Conservation (phyloP, 2,329 filamentous ascomycete genomes). For the Berkeleyomyces basicola region DNA sequence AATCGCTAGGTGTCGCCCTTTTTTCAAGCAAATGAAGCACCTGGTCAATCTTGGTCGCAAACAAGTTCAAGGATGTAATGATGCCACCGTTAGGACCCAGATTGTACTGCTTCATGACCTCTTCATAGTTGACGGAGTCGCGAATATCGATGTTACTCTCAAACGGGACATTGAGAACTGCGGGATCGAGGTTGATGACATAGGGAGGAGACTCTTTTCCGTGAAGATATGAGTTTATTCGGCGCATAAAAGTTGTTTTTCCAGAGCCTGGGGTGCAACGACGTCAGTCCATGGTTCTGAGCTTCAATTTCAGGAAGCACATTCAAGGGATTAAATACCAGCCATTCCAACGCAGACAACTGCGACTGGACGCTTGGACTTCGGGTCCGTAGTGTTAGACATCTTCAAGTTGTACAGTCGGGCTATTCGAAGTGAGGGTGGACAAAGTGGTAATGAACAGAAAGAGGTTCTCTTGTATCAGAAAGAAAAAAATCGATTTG, state of each 20-base stretch:
- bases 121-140: slow-evolving; percentile 97
- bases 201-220: slow-evolving; percentile 68
- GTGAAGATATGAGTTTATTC: slow-evolving; percentile 88
- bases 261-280: slow-evolving; percentile 49
- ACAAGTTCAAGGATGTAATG: slow-evolving; percentile 85
- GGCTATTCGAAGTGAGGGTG: neutral
- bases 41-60: slow-evolving; percentile 96
- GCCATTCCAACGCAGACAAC: slow-evolving; percentile 97
- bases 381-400: neutral
- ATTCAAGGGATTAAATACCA: slow-evolving; percentile 30
- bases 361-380: slow-evolving; percentile 40
- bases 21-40: slow-evolving; percentile 82
- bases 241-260: slow-evolving; percentile 99
- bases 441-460: neutral
- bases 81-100: slow-evolving; percentile 95
- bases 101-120: slow-evolving; percentile 99
- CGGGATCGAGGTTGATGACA: slow-evolving; percentile 92
- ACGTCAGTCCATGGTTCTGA: slow-evolving; percentile 2
- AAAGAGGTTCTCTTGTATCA: too few species aligned
- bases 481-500: too few species aligned
- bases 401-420: neutral
- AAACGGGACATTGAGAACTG: slow-evolving; percentile 83
- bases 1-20: slow-evolving; percentile 61
- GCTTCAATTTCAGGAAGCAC: neutral
- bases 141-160: slow-evolving; percentile 98